Conservation (phyloP, 495 filamentous ascomycete species). For the Eremomyces bilateralis region DNA sequence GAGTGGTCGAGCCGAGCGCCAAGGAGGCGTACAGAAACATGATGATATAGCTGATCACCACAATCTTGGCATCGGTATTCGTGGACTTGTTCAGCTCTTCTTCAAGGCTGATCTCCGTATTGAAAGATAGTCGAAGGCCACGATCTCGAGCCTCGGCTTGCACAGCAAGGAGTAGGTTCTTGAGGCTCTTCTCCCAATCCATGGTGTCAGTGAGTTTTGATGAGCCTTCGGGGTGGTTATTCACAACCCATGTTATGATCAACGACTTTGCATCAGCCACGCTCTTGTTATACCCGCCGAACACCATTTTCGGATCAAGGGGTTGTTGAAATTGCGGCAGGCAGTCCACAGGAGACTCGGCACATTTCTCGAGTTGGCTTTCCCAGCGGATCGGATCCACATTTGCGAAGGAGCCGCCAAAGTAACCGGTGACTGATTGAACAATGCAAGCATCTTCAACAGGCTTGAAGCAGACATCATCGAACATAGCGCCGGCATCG, state of each 20-base stretch:
- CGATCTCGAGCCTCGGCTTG: constrained; percentile 60
- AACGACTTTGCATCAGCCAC: constrained; percentile 58
- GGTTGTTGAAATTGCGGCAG: constrained; percentile 75
- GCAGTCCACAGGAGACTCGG: constrained; percentile 54
- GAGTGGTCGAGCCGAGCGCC: constrained; percentile 68
- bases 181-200: constrained; percentile 73
- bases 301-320: constrained; percentile 58
- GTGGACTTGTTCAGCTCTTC: constrained; percentile 88
- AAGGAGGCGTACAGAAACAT: constrained; percentile 97
- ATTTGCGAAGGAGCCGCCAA: constrained; percentile 39
- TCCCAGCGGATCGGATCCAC: constrained; percentile 48
- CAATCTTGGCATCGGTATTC: constrained; percentile 93
- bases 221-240: constrained; percentile 58
- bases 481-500: constrained; percentile 37
- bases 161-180: constrained; percentile 40
- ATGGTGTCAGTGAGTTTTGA: constrained; percentile 45
- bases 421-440: constrained; percentile 75
- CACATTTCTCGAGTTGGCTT: constrained; percentile 43
- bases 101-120: constrained; percentile 80
- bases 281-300: constrained; percentile 51
- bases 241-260: constrained; percentile 90
- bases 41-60: constrained; percentile 90
- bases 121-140: constrained; percentile 77
- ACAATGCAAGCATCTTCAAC: constrained; percentile 79
- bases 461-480: constrained; percentile 87